phyloP scores from a whole-genome alignment of 2,329 filamentous ascomycete species.

The Ophiostoma piceae region DNA sequence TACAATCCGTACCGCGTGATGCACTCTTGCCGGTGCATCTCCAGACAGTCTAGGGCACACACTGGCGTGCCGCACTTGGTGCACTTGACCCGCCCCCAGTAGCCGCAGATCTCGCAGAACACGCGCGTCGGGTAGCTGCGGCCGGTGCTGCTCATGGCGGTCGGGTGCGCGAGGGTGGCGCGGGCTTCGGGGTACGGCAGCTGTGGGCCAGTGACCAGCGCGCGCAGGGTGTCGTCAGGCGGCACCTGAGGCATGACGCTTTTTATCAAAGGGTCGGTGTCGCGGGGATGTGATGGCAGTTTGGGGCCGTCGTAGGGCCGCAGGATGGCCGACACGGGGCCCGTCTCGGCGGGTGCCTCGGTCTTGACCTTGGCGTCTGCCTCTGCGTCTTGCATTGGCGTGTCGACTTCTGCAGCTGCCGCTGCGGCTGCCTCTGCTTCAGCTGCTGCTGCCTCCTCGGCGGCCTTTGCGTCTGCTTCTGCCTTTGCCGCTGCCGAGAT shows the following conservation, averaged over 20 bases:
- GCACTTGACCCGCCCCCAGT: conserved; percentile 73
- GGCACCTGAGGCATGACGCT: conserved; percentile 55
- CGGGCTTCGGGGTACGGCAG: conserved; percentile 59
- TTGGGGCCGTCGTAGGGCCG: conserved; percentile 34
- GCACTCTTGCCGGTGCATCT: conserved; percentile 66
- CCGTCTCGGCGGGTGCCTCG: neutral
- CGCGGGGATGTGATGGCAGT: conserved; percentile 42
- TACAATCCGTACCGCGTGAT: conserved; percentile 57
- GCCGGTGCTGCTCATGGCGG: neutral
- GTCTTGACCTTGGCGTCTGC: conserved; percentile 16
- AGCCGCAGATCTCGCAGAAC: conserved; percentile 77
- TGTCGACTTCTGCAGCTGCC: conserved; percentile 29
- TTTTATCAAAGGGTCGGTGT: conserved; percentile 54
- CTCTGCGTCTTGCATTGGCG: conserved; percentile 40
- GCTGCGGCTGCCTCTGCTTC: conserved; percentile 1
- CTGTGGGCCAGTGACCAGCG: conserved; percentile 58
- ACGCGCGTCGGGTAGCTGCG: conserved; percentile 53
- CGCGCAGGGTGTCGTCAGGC: conserved; percentile 56
- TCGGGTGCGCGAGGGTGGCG: conserved; percentile 17
- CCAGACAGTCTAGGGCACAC: conserved; percentile 71
- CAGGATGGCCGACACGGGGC: conserved; percentile 32
- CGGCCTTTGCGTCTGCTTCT: neutral
- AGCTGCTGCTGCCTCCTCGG: neutral
- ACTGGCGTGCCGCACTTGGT: conserved; percentile 71
- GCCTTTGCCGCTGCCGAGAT: conserved; percentile 16